Conservation (phyloP, 352 stramenopile genomes). For the Phytopythium mirpurense region DNA sequence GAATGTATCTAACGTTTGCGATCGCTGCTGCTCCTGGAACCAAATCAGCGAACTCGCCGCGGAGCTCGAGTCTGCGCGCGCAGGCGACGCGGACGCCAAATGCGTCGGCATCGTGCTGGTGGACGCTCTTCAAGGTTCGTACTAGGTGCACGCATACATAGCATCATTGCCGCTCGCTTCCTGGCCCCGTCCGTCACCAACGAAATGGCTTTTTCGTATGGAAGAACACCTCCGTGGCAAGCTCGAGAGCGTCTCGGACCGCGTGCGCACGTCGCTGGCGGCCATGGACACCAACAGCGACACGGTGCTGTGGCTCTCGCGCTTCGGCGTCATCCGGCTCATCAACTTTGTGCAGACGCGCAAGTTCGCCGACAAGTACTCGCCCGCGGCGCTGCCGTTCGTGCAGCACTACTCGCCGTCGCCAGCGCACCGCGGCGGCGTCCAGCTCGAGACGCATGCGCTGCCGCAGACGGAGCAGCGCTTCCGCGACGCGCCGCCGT, state of each 20-base stretch:
- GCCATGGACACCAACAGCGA: constrained; percentile 61
- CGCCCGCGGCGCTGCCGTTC: constrained; percentile 39
- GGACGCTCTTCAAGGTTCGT: constrained; percentile 50
- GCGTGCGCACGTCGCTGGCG: constrained; percentile 40
- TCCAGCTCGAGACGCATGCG: constrained; percentile 46
- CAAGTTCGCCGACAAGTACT: constrained; percentile 55
- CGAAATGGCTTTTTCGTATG: constrained; percentile 5
- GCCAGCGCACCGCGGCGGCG: constrained; percentile 53
- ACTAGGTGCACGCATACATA: too few species aligned
- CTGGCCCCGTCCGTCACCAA: neutral
- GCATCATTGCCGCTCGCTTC: neutral
- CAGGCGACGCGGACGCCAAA: constrained; percentile 11
- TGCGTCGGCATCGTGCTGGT: constrained; percentile 71
- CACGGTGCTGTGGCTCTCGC: constrained; percentile 44
- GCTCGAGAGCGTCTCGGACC: constrained; percentile 58
- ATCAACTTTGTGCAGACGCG: constrained; percentile 58
- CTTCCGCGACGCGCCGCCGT: constrained; percentile 31
- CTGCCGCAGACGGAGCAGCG: constrained; percentile 55
- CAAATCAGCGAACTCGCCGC: constrained; percentile 42
- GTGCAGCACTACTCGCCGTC: constrained; percentile 63
- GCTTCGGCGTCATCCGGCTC: constrained; percentile 60
- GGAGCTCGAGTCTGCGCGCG: constrained; percentile 23
- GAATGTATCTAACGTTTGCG: too few species aligned
- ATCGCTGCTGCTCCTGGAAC: too few species aligned
- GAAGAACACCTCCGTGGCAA: constrained; percentile 57